Evolutionary conservation across 164 flowering plant species (phyloP).

Genomic region (Dillenia suffruticosa): DNA sequence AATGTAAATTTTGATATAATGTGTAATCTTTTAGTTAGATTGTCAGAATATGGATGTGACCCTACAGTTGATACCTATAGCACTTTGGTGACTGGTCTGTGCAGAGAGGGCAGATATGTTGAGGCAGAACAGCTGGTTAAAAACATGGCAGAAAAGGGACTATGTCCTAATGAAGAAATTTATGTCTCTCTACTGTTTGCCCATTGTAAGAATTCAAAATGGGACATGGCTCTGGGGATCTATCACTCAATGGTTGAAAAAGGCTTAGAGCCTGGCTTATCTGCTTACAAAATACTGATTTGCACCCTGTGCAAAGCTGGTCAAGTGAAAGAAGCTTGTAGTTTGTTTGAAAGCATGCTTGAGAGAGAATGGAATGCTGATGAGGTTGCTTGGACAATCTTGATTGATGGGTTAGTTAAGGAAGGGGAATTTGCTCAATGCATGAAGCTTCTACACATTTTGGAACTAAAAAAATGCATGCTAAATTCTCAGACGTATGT

Average conservation of each 20-base stretch:
- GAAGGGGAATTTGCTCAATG: constrained; percentile 48
- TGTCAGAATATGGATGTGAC: constrained; percentile 50
- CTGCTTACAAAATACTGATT: constrained; percentile 41
- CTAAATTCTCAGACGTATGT: constrained; percentile 38
- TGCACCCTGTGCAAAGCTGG: constrained; percentile 46
- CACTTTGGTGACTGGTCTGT: constrained; percentile 48
- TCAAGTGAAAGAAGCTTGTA: constrained; percentile 41
- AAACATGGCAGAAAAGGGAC: constrained; percentile 46
- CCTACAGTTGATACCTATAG: constrained; percentile 49
- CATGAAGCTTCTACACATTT: constrained; percentile 46
- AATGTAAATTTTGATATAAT: constrained; percentile 23
- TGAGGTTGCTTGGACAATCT: constrained; percentile 78
- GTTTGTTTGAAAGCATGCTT: constrained; percentile 50
- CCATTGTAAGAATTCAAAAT: constrained; percentile 48
- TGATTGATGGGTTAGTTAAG: constrained; percentile 69
- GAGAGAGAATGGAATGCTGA: constrained; percentile 49
- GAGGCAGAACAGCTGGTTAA: constrained; percentile 61
- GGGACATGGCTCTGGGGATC: constrained; percentile 49
- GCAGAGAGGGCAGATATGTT: constrained; percentile 43
- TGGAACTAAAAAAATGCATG: constrained; percentile 48
- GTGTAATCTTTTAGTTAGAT: constrained; percentile 36
- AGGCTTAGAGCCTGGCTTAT: constrained; percentile 37
- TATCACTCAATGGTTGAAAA: constrained; percentile 23
- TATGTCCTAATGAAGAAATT: constrained; percentile 37
- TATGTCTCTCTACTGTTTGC: constrained; percentile 35